Conservation (phyloP, 352 stramenopile genomes). For the Phytophthora aleatoria region DNA sequence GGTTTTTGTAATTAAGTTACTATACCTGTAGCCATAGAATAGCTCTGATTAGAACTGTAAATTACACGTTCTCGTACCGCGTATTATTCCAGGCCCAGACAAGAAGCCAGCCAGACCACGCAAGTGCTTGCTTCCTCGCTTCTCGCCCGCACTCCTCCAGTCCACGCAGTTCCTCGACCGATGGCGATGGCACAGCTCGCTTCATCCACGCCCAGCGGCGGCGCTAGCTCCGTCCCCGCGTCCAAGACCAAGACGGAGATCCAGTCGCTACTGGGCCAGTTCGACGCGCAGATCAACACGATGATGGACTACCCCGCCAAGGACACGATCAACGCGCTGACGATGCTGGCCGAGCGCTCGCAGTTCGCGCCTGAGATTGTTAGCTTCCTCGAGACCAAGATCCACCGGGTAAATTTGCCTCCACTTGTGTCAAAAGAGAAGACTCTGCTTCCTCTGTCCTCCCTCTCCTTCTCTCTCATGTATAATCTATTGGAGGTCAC, state of each 20-base stretch:
- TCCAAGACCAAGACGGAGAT: conserved; percentile 36
- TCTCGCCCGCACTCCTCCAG: neutral
- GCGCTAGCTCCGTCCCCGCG: neutral
- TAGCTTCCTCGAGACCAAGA: conserved; percentile 90
- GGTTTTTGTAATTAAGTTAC: neutral
- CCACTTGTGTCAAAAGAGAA: conserved; percentile 12
- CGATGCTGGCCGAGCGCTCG: conserved; percentile 80
- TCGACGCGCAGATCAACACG: conserved; percentile 85
- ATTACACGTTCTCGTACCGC: neutral
- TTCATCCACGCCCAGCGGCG: conserved; percentile 18
- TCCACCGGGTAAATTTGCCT: conserved; percentile 72
- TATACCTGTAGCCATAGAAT: neutral
- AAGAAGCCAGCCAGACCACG: conserved; percentile 36
- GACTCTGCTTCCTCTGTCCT: conserved; percentile 3
- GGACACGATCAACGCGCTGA: conserved; percentile 89
- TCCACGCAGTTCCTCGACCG: conserved; percentile 1
- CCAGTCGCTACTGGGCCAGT: conserved; percentile 69
- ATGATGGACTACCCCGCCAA: conserved; percentile 90
- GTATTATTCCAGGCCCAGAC: conserved; percentile 23
- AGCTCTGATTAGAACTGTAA: neutral
- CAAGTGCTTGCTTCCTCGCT: conserved; percentile 1
- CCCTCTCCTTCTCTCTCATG: conserved; percentile 3
- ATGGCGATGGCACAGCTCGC: conserved; percentile 64
- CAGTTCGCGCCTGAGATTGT: conserved; percentile 84
- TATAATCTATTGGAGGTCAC: conserved; percentile 1